These are phyloP conservation scores for Blastobotrys niveus DNA, from an alignment of 1,139 yeast genomes.

Conservation along the genomic window DNA sequence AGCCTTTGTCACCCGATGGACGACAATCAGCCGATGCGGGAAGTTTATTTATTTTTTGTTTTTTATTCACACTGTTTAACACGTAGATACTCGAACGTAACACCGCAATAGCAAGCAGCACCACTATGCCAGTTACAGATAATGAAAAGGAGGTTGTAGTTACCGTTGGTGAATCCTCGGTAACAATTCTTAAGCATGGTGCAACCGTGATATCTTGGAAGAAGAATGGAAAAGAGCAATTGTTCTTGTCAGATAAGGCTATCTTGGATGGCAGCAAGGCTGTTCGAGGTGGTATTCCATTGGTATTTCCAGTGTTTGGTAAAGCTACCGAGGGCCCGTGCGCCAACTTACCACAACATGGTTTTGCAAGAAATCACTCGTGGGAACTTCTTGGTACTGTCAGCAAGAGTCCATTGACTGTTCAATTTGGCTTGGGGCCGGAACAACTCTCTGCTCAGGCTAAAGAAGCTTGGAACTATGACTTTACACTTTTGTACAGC, in stretches of 20 bases:
- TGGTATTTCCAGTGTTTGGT: slow-evolving; percentile 93
- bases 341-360: slow-evolving; percentile 81
- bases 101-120: too few species aligned
- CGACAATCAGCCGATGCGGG: too few species aligned
- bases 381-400: slow-evolving; percentile 83
- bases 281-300: slow-evolving; percentile 94
- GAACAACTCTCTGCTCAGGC: slow-evolving; percentile 60
- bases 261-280: slow-evolving; percentile 85
- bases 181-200: slow-evolving; percentile 71
- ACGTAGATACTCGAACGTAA: too few species aligned
- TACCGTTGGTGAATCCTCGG: slow-evolving; percentile 50
- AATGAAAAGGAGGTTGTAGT: slow-evolving; percentile 57
- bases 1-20: too few species aligned
- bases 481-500: slow-evolving; percentile 72
- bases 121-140: slow-evolving; percentile 54
- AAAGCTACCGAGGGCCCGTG: slow-evolving; percentile 48
- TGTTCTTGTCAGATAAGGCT: slow-evolving; percentile 62
- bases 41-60: too few species aligned
- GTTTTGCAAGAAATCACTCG: slow-evolving; percentile 79
- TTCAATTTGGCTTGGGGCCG: slow-evolving; percentile 86
- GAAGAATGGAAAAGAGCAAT: slow-evolving; percentile 61
- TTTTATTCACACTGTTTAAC: too few species aligned
- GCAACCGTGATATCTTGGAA: slow-evolving; percentile 88
- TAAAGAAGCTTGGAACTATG: slow-evolving; percentile 55
- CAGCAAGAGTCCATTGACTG: slow-evolving; percentile 58